phyloP scores from a whole-genome alignment of 2,329 filamentous ascomycete species.

The Alternaria infectoria region DNA sequence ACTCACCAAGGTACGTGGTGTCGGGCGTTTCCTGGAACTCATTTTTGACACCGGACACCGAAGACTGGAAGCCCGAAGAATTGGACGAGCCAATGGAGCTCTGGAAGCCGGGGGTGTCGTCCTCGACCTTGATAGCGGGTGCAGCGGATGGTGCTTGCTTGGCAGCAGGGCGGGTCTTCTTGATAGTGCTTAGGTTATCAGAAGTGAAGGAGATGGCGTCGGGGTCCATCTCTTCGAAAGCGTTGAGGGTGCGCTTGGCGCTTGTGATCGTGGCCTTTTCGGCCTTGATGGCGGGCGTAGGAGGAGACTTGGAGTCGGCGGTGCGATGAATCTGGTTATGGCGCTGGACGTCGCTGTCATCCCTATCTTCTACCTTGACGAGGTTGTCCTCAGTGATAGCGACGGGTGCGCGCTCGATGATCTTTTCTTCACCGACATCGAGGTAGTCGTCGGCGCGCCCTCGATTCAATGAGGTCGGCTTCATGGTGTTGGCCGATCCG shows the following conservation, averaged over 20 bases:
- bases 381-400: too few relatives aligned
- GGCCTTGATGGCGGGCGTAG: not conserved
- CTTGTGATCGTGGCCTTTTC: not conserved
- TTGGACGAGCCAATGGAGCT: not conserved
- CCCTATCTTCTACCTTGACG: too few relatives aligned
- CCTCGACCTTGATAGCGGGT: not conserved
- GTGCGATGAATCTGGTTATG: too few relatives aligned
- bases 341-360: too few relatives aligned
- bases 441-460: not conserved
- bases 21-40: not conserved
- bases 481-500: too few relatives aligned
- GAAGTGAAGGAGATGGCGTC: not conserved
- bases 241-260: not conserved
- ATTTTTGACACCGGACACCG: not conserved
- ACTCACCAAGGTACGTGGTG: not conserved
- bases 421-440: not conserved
- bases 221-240: not conserved
- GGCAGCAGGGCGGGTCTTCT: too few relatives aligned
- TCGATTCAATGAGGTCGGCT: too few relatives aligned
- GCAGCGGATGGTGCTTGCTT: fast-evolving
- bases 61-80: fast-evolving
- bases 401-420: not conserved
- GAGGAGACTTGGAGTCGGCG: not conserved
- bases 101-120: too few relatives aligned
- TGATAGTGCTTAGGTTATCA: too few relatives aligned